Evolutionary conservation across 129 eudicot genomes (phyloP).

Genomic region (Kitagawia praeruptora): DNA sequence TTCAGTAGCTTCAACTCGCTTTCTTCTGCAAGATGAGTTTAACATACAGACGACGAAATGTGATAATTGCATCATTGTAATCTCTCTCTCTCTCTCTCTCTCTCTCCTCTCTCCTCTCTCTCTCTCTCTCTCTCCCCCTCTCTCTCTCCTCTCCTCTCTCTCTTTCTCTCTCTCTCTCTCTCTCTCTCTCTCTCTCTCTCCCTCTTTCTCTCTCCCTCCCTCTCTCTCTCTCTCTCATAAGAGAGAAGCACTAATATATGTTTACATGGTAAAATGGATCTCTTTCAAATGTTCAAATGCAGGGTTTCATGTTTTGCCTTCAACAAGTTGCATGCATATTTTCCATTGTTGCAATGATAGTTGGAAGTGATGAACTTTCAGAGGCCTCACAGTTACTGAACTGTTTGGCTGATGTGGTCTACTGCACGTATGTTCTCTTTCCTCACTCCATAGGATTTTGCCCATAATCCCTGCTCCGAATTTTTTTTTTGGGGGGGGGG

Average conservation of each 20-base stretch:
- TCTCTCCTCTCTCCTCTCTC: background rate
- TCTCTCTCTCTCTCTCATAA: no score
- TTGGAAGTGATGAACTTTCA: conserved; percentile 79
- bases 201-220: no score
- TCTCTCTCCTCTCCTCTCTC: no score
- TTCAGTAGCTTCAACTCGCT: conserved; percentile 96
- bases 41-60: conserved; percentile 96
- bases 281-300: background rate
- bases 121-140: no score
- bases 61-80: conserved; percentile 96
- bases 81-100: conserved; percentile 9
- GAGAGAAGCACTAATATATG: background rate
- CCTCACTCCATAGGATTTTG: background rate
- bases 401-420: conserved; percentile 77
- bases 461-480: background rate
- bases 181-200: no score
- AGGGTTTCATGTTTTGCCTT: conserved; percentile 99
- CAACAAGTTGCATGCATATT: conserved; percentile 95
- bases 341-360: conserved; percentile 79
- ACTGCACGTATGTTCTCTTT: conserved; percentile 70
- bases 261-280: no score
- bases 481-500: no score
- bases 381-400: conserved; percentile 80
- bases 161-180: fast-evolving
- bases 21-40: conserved; percentile 95